Evolutionary conservation across 2,329 filamentous ascomycete genomes (phyloP).

Genomic region (Plectosphaerella cucumerina): DNA sequence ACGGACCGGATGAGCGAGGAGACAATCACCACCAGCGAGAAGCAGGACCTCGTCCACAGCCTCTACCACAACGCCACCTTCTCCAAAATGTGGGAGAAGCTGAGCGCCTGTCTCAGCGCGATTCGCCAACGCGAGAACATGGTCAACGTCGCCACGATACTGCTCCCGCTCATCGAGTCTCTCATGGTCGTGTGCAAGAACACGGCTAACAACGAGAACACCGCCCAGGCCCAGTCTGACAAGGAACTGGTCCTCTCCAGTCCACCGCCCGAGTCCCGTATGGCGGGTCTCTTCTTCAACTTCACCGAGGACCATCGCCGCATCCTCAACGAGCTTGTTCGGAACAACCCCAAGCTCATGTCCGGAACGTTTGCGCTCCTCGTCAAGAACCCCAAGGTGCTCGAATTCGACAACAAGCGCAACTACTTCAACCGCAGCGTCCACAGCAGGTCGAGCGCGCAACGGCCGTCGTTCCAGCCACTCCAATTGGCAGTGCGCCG

Average conservation of each 20-base stretch:
- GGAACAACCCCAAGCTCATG: constrained; percentile 97
- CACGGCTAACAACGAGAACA: constrained; percentile 71
- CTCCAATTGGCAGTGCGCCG: constrained; percentile 87
- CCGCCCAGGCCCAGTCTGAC: constrained; percentile 36
- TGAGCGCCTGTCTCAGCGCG: constrained; percentile 81
- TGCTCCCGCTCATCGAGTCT: constrained; percentile 90
- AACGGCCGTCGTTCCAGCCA: constrained; percentile 66
- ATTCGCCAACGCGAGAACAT: constrained; percentile 92
- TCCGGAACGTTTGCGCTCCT: constrained; percentile 93
- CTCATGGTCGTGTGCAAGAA: constrained; percentile 99
- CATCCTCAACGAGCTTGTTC: constrained; percentile 94
- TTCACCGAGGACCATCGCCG: constrained; percentile 98
- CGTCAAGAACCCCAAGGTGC: constrained; percentile 97
- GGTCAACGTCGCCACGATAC: constrained; percentile 93
- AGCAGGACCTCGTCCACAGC: constrained; percentile 79
- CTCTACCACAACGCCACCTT: constrained; percentile 92
- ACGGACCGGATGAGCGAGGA: constrained; percentile 36
- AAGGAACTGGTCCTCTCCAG: constrained; percentile 68
- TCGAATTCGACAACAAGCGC: constrained; percentile 99
- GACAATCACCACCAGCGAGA: constrained; percentile 55
- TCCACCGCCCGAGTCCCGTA: constrained; percentile 71
- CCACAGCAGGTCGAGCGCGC: constrained; percentile 62
- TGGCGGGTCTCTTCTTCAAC: constrained; percentile 90
- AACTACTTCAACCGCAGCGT: constrained; percentile 97
- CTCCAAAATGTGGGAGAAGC: constrained; percentile 83